phyloP scores from a whole-genome alignment of 2,329 filamentous ascomycete genomes.

The Aspergillus vadensis region DNA sequence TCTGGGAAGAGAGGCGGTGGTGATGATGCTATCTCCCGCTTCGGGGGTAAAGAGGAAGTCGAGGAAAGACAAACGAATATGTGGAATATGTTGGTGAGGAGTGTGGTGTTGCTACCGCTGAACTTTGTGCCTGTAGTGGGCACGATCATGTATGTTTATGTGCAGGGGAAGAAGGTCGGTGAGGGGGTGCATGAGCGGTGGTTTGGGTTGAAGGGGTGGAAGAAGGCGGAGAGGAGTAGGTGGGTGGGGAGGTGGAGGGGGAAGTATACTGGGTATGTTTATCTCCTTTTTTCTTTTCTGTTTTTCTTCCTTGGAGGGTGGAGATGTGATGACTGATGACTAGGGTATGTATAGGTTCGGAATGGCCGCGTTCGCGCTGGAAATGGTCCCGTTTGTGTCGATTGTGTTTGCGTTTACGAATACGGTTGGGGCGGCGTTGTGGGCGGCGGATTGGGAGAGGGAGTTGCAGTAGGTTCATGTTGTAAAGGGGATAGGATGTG shows the following conservation, averaged over 20 bases:
- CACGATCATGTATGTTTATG: slow-evolving; percentile 73
- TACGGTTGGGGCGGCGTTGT: slow-evolving; percentile 87
- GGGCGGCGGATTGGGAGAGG: slow-evolving; percentile 82
- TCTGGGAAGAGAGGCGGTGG: too few species aligned
- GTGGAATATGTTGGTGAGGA: slow-evolving; percentile 65
- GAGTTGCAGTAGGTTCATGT: slow-evolving; percentile 24
- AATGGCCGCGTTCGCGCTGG: slow-evolving; percentile 76
- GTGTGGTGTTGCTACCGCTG: slow-evolving; percentile 82
- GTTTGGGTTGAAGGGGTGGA: slow-evolving; percentile 90
- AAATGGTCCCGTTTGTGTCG: slow-evolving; percentile 80
- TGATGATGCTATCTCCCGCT: slow-evolving; percentile 53
- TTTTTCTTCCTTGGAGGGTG: background rate
- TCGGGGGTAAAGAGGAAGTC: slow-evolving; percentile 62
- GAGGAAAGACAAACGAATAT: slow-evolving; percentile 44
- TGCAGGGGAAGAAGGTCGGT: slow-evolving; percentile 66
- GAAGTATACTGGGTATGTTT: slow-evolving; percentile 76
- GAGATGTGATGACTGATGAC: too few species aligned
- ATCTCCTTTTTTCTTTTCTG: background rate
- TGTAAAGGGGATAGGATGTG: background rate
- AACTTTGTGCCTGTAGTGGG: slow-evolving; percentile 93
- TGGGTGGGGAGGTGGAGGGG: slow-evolving; percentile 72
- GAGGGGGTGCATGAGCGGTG: slow-evolving; percentile 66
- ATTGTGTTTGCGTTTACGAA: slow-evolving; percentile 90
- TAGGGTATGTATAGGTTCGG: slow-evolving; percentile 53
- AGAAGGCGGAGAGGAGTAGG: slow-evolving; percentile 61